Evolutionary conservation across 352 stramenopile species (phyloP).

Genomic region (Aphanomyces astaci): DNA sequence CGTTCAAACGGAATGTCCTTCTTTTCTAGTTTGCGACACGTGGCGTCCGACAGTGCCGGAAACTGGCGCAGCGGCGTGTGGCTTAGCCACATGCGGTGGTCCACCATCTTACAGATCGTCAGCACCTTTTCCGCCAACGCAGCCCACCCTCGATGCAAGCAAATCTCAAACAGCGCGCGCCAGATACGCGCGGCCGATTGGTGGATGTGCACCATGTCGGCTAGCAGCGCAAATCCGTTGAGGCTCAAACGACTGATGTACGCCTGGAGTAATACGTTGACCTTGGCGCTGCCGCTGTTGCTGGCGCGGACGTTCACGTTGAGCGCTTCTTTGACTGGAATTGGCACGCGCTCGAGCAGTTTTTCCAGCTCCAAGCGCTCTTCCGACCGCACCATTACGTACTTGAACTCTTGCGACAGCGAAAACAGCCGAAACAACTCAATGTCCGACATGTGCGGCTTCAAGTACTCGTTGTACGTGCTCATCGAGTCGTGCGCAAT

Average conservation of each 20-base stretch:
- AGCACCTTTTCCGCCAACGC: slow-evolving; percentile 92
- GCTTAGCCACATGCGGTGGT: slow-evolving; percentile 96
- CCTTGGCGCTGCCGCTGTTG: slow-evolving; percentile 88
- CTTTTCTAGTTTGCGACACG: slow-evolving; percentile 96
- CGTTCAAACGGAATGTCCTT: slow-evolving; percentile 98
- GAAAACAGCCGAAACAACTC: slow-evolving; percentile 98
- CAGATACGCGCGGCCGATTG: slow-evolving; percentile 98
- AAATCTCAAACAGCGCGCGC: slow-evolving; percentile 98
- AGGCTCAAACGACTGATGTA: slow-evolving; percentile 98
- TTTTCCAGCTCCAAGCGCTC: slow-evolving; percentile 98
- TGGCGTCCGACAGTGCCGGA: slow-evolving; percentile 88
- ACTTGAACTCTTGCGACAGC: slow-evolving; percentile 98
- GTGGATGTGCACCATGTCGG: slow-evolving; percentile 99
- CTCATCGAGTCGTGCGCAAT: slow-evolving; percentile 97
- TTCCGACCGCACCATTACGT: slow-evolving; percentile 97
- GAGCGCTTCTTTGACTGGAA: slow-evolving; percentile 96
- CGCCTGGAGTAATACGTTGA: slow-evolving; percentile 98
- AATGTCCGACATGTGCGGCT: slow-evolving; percentile 99
- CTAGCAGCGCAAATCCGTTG: slow-evolving; percentile 96
- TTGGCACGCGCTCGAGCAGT: slow-evolving; percentile 95
- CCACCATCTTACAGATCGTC: slow-evolving; percentile 99
- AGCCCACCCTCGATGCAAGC: slow-evolving; percentile 92
- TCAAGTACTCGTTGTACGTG: slow-evolving; percentile 97
- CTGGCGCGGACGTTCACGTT: slow-evolving; percentile 34
- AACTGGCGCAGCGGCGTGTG: slow-evolving; percentile 98